Evolutionary conservation across 495 filamentous ascomycete species (phyloP).

Genomic region (Elaphomyces granulatus): DNA sequence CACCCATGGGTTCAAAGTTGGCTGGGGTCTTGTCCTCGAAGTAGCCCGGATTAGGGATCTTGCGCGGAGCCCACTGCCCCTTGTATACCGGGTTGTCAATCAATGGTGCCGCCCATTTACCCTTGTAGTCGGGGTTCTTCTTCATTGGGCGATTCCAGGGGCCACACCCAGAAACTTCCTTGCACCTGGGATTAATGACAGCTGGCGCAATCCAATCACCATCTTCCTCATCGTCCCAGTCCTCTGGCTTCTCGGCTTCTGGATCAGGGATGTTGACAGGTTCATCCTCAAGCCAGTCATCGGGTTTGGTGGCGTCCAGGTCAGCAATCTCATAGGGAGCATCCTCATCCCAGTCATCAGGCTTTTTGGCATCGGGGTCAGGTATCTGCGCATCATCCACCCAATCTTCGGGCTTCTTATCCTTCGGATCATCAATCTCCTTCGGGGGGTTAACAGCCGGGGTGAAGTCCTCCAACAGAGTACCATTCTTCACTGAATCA

Average conservation of each 20-base stretch:
- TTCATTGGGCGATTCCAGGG: conserved; percentile 85
- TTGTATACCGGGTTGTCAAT: conserved; percentile 99
- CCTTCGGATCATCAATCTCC: conserved; percentile 95
- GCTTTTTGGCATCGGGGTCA: conserved; percentile 90
- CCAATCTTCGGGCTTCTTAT: conserved; percentile 92
- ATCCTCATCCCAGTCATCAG: conserved; percentile 98
- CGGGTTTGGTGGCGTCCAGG: conserved; percentile 80
- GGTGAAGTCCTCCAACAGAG: conserved; percentile 85
- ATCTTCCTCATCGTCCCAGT: conserved; percentile 99
- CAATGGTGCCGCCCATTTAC: conserved; percentile 87
- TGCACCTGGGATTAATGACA: conserved; percentile 90
- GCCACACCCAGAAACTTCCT: conserved; percentile 86
- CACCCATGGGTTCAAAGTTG: conserved; percentile 96
- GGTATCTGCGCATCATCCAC: conserved; percentile 82
- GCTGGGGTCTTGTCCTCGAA: conserved; percentile 96
- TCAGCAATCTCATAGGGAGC: conserved; percentile 92
- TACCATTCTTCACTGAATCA: conserved; percentile 69
- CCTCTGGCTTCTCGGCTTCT: conserved; percentile 95
- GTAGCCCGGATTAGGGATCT: conserved; percentile 94
- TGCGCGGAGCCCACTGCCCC: conserved; percentile 83
- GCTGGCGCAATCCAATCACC: conserved; percentile 96
- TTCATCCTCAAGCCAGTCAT: conserved; percentile 94
- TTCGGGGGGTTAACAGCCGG: conserved; percentile 86
- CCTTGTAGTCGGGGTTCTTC: conserved; percentile 96
- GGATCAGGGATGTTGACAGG: conserved; percentile 77